Evolutionary conservation across 805 yeast genomes (phyloP).

Genomic region (Spathaspora girioi): DNA sequence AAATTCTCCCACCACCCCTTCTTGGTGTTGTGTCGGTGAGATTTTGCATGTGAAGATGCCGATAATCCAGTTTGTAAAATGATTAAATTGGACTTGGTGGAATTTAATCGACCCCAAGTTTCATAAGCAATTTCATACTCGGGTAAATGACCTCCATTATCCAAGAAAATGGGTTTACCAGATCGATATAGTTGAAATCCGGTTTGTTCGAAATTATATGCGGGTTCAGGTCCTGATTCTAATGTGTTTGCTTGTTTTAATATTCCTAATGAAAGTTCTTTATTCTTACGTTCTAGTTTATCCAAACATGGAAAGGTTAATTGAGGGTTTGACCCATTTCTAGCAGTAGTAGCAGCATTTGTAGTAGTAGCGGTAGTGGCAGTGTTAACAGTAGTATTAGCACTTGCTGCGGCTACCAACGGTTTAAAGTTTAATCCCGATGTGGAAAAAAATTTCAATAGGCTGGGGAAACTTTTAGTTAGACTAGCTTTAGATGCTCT

Average conservation of each 20-base stretch:
- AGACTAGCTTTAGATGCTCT: not conserved
- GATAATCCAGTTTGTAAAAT: conserved; percentile 87
- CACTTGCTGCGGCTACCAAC: not conserved
- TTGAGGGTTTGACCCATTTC: conserved; percentile 52
- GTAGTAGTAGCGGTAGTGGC: not conserved
- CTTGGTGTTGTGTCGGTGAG: conserved; percentile 62
- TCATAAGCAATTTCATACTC: conserved; percentile 85
- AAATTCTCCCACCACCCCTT: conserved; percentile 97
- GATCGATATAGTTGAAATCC: conserved; percentile 64
- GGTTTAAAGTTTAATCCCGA: conserved; percentile 1
- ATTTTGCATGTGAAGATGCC: conserved; percentile 90
- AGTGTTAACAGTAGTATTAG: not conserved
- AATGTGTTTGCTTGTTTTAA: conserved; percentile 26
- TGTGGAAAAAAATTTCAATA: not conserved
- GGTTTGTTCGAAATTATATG: conserved; percentile 62
- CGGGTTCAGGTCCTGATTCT: conserved; percentile 82
- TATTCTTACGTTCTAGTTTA: conserved; percentile 57
- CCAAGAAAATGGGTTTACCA: conserved; percentile 61
- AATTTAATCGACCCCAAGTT: conserved; percentile 79
- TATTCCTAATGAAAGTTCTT: conserved; percentile 17
- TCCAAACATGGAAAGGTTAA: conserved; percentile 85
- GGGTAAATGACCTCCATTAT: conserved; percentile 77
- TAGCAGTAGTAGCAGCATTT: conserved; percentile 4
- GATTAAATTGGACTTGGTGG: conserved; percentile 64
- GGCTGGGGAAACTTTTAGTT: not conserved